Conservation (phyloP, 140 eudicot genomes). For the Senecio squalidus region DNA sequence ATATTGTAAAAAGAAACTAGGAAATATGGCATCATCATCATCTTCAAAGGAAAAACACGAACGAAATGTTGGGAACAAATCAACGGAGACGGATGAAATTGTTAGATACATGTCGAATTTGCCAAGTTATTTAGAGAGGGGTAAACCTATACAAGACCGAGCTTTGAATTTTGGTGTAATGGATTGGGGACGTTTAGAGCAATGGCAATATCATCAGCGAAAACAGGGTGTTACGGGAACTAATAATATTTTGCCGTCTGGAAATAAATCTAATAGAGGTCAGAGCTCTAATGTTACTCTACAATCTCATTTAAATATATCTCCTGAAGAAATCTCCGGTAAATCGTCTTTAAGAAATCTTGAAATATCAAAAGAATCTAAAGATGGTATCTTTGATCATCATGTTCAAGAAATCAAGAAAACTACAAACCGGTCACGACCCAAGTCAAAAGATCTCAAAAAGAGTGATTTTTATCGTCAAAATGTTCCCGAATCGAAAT, state of each 20-base stretch:
- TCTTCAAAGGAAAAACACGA: conserved; percentile 25
- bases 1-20: conserved; percentile 30
- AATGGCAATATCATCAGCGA: conserved; percentile 49
- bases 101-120: conserved; percentile 69
- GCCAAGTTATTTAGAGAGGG: conserved; percentile 65
- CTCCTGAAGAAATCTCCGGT: conserved; percentile 23
- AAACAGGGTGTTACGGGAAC: conserved; percentile 14
- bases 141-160: conserved; percentile 50
- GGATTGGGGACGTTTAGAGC: conserved; percentile 67
- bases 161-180: conserved; percentile 69
- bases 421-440: conserved; percentile 17
- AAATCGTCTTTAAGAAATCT: too few species aligned
- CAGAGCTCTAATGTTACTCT: conserved; percentile 31
- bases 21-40: conserved; percentile 18
- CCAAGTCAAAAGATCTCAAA: conserved; percentile 8
- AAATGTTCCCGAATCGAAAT: conserved; percentile 11
- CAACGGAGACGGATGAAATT: conserved; percentile 45
- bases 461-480: not conserved
- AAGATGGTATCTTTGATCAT: conserved; percentile 11
- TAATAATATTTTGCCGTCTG: conserved; percentile 30
- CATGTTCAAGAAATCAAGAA: conserved; percentile 15
- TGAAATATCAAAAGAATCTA: too few species aligned
- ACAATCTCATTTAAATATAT: conserved; percentile 34
- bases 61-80: conserved; percentile 31
- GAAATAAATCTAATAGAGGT: conserved; percentile 40